Evolutionary conservation across 1,284 basidiomycete species (phyloP), one percentile per base, ranked within the genome.

Genomic region (Inonotus hispidus): DNA sequence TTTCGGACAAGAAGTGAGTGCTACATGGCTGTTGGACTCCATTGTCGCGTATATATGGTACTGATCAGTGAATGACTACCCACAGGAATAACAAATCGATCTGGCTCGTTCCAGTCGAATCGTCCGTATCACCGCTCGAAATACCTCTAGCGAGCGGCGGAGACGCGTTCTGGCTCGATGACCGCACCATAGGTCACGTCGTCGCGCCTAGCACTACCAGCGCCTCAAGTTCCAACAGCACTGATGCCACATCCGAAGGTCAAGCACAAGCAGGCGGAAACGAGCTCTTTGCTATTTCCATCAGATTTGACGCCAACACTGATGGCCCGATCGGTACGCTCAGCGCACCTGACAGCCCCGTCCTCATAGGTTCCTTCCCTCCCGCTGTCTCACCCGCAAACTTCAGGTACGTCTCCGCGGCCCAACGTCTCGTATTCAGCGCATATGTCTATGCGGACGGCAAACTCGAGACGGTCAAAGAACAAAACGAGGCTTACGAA

Each of bases 361-460:
- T 68, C 16, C 71, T 78, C n/a, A 73, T 86, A 57, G 82, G 81
- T 47, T 80, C 77, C 38, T 82, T 92, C 71, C 90, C 90, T 5
- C 82, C 85, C 43, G 79, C 60, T 55, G 65, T 80, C 54, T 78
- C 82, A 16, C 82, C 84, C 0, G 73, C 79, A 37, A 88, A 88
- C 71, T 90, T 94, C 74, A 81, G 82, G 62, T 93, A 85, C 72
- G 80, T 79, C 10, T 72, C 77, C n/a, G 77, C 79, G 19, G 29
- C 60, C n/a, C 46, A 35, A 37, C 67, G 75, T 25, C 77, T 91
- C 29, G 82, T 90, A 8, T 94, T 94, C 75, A 88, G 88, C 0
- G 90, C 88, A 25, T 81, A 83, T 60, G 90, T 94, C 1, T 87
- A 91, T 70, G 71, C 79, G 0, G 89, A 94, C 65, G 87, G 85